Conservation (phyloP, 352 stramenopile species). For the Phytophthora tentaculata region DNA sequence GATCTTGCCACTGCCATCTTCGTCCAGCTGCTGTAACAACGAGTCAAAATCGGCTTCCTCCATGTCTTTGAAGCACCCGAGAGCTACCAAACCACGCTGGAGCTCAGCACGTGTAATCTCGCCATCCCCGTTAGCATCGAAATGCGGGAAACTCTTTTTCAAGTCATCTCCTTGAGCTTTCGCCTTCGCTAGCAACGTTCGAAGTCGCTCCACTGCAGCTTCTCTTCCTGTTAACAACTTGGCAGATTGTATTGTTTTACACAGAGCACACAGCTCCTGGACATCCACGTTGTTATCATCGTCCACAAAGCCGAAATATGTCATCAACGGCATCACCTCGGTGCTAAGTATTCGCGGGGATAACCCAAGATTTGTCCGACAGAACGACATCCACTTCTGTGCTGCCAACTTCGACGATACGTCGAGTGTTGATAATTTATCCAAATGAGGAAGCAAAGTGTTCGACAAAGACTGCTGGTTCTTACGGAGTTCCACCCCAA, state of each 20-base stretch:
- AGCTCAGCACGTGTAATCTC: constrained; percentile 68
- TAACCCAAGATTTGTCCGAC: constrained; percentile 39
- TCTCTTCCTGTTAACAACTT: constrained; percentile 8
- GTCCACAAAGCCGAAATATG: constrained; percentile 38
- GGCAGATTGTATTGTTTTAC: constrained; percentile 16
- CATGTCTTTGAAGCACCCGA: constrained; percentile 60
- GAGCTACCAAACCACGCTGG: constrained; percentile 44
- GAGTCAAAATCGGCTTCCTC: constrained; percentile 44
- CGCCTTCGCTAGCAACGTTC: constrained; percentile 39
- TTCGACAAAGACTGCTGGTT: constrained; percentile 35
- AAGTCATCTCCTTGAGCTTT: constrained; percentile 54
- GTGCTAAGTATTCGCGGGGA: constrained; percentile 23
- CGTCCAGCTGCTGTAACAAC: constrained; percentile 56
- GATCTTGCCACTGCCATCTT: constrained; percentile 60
- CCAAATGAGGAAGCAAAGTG: constrained; percentile 37
- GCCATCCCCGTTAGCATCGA: constrained; percentile 69
- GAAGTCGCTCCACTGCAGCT: constrained; percentile 18
- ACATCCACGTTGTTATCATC: constrained; percentile 35
- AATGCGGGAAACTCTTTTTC: constrained; percentile 62
- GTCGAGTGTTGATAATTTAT: constrained; percentile 18
- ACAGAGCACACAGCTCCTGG: constrained; percentile 35
- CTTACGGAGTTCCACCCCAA: constrained; percentile 47
- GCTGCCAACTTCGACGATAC: constrained; percentile 18
- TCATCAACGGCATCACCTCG: constrained; percentile 28
- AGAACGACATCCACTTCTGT: constrained; percentile 46